A percentile compares a stretch with the other conserved stretches of the same genome.
Conservation (phyloP, 805 yeast species). For the Ogataea corticis region DNA sequence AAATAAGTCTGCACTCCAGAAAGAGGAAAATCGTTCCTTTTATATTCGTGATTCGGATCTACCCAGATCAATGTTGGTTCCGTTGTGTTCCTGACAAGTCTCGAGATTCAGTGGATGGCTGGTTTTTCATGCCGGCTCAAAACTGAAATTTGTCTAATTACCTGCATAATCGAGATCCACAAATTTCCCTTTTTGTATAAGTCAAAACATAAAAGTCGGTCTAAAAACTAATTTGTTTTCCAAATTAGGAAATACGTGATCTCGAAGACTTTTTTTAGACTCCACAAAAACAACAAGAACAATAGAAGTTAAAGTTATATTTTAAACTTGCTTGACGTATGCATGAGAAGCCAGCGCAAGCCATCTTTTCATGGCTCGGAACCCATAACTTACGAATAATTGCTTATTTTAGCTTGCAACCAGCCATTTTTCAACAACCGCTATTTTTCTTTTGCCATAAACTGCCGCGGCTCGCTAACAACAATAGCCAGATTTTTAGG, state of each 20-base stretch:
- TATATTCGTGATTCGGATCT: constrained; percentile 10
- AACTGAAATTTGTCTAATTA: constrained; percentile 5
- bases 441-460: not conserved
- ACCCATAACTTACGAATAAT: not conserved
- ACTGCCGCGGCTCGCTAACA: too few relatives aligned
- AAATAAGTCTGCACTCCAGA: not conserved
- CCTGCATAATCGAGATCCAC: constrained; percentile 14
- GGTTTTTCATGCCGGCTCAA: constrained; percentile 15
- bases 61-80: constrained; percentile 5
- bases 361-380: constrained; percentile 2
- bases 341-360: constrained; percentile 2
- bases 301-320: not conserved
- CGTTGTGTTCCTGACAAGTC: not conserved
- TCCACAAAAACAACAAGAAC: constrained; percentile 3
- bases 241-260: constrained; percentile 6
- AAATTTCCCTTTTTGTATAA: constrained; percentile 6
- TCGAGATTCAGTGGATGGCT: not conserved
- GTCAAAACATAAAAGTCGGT: constrained; percentile 6
- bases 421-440: not conserved
- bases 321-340: constrained; percentile 2
- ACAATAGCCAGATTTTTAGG: not conserved
- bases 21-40: constrained; percentile 3
- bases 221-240: constrained; percentile 8
- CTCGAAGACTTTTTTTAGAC: constrained; percentile 2
- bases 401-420: not conserved